A percentile compares a stretch with the other conserved stretches of the same genome.
Conservation (phyloP, 306 rosid species). For the Lotus japonicus region DNA sequence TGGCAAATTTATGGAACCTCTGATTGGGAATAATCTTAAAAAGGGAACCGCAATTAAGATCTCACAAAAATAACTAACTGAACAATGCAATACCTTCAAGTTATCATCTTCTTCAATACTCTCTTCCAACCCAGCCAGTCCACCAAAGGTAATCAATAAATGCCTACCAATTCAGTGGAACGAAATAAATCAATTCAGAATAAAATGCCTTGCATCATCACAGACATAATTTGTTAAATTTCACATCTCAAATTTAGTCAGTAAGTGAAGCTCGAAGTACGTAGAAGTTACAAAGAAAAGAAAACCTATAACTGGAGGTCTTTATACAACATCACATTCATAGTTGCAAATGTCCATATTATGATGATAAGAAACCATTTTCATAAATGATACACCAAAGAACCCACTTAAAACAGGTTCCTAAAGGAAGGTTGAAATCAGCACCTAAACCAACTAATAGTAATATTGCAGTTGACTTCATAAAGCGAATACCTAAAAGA, state of each 20-base stretch:
- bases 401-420: not conserved
- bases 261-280: not conserved
- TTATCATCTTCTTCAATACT: slow-evolving; percentile 78
- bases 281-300: not conserved
- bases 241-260: slow-evolving; percentile 6
- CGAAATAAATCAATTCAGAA: slow-evolving; percentile 18
- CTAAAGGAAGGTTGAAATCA: not conserved
- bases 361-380: not conserved
- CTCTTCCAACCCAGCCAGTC: slow-evolving; percentile 98
- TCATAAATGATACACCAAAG: not conserved
- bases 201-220: not conserved
- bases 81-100: slow-evolving; percentile 47
- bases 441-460: not conserved
- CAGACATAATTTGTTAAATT: not conserved
- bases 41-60: not conserved
- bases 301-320: not conserved
- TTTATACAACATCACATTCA: not conserved
- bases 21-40: slow-evolving; percentile 9
- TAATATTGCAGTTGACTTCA: slow-evolving; percentile 7
- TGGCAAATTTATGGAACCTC: not conserved
- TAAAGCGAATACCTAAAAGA: slow-evolving; percentile 54
- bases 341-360: not conserved
- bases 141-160: slow-evolving; percentile 89
- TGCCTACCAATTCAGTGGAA: slow-evolving; percentile 49
- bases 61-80: not conserved